Evolutionary conservation across 345 rosid species (phyloP).

Genomic region (Salix brachista): DNA sequence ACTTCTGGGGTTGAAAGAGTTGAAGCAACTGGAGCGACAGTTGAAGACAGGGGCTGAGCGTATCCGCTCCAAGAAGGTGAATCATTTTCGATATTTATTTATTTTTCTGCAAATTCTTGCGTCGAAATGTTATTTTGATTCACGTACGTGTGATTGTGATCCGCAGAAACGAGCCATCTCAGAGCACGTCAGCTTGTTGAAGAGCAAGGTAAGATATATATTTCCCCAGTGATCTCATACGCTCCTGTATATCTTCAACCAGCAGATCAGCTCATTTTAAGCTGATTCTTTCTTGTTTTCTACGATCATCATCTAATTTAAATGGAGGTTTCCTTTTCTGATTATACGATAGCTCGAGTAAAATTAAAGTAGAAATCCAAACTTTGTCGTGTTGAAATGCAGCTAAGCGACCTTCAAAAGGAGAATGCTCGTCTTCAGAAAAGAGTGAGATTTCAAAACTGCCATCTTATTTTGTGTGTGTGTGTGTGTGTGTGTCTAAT

Average conservation of each 20-base stretch:
- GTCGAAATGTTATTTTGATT: not conserved
- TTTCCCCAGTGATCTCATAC: not conserved
- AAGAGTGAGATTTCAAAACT: slow-evolving; percentile 33
- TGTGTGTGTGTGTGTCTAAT: too few species aligned
- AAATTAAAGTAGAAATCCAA: not conserved
- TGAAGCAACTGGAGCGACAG: slow-evolving; percentile 52
- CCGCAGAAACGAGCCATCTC: slow-evolving; percentile 36
- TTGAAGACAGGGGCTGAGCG: slow-evolving; percentile 47
- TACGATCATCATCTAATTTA: too few species aligned
- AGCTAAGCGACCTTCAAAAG: slow-evolving; percentile 47
- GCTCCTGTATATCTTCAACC: not conserved
- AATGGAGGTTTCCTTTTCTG: not conserved
- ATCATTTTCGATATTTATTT: not conserved
- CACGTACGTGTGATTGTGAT: not conserved
- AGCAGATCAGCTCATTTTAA: not conserved
- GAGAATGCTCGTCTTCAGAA: slow-evolving; percentile 45
- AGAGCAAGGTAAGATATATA: slow-evolving; percentile 34
- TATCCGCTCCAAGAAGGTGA: slow-evolving; percentile 46
- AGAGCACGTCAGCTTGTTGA: slow-evolving; percentile 39
- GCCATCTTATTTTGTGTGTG: not conserved
- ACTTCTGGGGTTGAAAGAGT: slow-evolving; percentile 38
- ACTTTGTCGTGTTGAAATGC: slow-evolving; percentile 1
- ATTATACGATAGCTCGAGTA: too few species aligned
- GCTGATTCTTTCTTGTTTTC: too few species aligned
- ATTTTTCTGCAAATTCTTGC: not conserved